Evolutionary conservation across 768 basidiomycete genomes (phyloP).

Genomic region (Naganishia randhawae): DNA sequence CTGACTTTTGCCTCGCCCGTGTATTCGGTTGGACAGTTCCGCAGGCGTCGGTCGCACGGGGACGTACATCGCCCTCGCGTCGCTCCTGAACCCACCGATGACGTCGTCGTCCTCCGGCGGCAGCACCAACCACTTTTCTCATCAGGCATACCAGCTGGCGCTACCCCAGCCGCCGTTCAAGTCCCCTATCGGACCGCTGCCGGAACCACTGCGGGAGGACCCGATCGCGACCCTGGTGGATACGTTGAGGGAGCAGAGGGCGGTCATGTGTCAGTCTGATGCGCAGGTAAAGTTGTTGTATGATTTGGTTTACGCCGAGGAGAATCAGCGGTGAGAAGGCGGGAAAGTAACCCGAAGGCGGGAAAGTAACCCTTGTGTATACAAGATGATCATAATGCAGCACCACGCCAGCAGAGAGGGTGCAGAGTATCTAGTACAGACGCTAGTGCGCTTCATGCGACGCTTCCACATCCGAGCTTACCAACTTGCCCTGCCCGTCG

Average conservation of each 20-base stretch:
- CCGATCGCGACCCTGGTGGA: constrained; percentile 43
- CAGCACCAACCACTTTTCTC: too few relatives aligned
- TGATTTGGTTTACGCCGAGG: constrained; percentile 4
- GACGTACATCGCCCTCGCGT: constrained; percentile 48
- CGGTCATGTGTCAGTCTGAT: constrained; percentile 41
- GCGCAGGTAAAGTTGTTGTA: constrained; percentile 45
- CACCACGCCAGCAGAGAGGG: too few relatives aligned
- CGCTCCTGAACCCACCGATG: constrained; percentile 34
- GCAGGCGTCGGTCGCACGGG: constrained; percentile 51
- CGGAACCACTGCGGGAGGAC: constrained; percentile 32
- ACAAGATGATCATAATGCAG: too few relatives aligned
- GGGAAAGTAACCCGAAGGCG: too few relatives aligned
- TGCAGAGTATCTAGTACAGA: too few relatives aligned
- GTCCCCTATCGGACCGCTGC: constrained; percentile 41
- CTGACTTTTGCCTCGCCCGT: not conserved
- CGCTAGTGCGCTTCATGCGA: constrained; percentile 1
- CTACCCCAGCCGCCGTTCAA: not conserved
- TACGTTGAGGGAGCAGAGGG: constrained; percentile 43
- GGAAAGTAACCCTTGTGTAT: too few relatives aligned
- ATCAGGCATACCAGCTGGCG: too few relatives aligned
- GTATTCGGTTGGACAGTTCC: constrained; percentile 37
- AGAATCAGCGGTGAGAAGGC: too few relatives aligned
- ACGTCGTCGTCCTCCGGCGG: not conserved
- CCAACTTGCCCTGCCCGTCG: not conserved
- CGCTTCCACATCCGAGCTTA: constrained; percentile 17